A percentile compares a stretch with the other conserved stretches of the same genome.
Conservation (phyloP, 1,284 basidiomycete species). For the Ganoderma sinense region DNA sequence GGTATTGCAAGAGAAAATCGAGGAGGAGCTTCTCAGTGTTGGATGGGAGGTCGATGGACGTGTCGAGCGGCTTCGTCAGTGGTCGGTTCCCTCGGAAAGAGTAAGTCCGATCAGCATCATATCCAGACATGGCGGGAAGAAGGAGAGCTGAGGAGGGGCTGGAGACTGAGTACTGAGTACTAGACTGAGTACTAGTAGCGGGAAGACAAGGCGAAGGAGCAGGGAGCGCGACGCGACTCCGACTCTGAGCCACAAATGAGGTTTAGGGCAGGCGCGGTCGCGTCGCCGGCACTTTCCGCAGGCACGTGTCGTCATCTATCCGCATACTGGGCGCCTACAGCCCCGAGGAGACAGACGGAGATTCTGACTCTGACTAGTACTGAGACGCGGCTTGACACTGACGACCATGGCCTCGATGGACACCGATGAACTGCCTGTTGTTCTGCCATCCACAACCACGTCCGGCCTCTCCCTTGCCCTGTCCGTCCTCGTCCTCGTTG, state of each 20-base stretch:
- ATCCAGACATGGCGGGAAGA: constrained; percentile 60
- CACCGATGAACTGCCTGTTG: constrained; percentile 76
- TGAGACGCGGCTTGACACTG: constrained; percentile 44
- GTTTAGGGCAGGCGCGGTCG: constrained; percentile 43
- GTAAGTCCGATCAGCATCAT: constrained; percentile 82
- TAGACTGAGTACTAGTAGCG: constrained; percentile 9
- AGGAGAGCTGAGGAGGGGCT: background rate
- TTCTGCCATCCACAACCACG: constrained; percentile 70
- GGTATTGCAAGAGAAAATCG: constrained; percentile 88
- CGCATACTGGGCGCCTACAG: constrained; percentile 13
- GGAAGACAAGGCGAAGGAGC: constrained; percentile 1
- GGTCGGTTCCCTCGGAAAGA: constrained; percentile 70
- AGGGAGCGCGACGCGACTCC: constrained; percentile 15
- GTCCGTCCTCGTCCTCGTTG: constrained; percentile 49
- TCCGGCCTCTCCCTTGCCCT: constrained; percentile 77
- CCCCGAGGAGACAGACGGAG: too few relatives aligned
- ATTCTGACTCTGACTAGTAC: too few relatives aligned
- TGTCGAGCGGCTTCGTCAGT: constrained; percentile 45
- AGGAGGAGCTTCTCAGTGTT: constrained; percentile 83
- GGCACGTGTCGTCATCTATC: constrained; percentile 51
- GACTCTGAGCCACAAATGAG: constrained; percentile 22
- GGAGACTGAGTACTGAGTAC: too few relatives aligned
- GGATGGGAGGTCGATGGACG: constrained; percentile 73
- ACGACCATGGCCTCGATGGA: constrained; percentile 75
- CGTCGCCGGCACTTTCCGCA: constrained; percentile 27